phyloP scores from a whole-genome alignment of 176 grass and related monocot species.

The Alloteropsis semialata region DNA sequence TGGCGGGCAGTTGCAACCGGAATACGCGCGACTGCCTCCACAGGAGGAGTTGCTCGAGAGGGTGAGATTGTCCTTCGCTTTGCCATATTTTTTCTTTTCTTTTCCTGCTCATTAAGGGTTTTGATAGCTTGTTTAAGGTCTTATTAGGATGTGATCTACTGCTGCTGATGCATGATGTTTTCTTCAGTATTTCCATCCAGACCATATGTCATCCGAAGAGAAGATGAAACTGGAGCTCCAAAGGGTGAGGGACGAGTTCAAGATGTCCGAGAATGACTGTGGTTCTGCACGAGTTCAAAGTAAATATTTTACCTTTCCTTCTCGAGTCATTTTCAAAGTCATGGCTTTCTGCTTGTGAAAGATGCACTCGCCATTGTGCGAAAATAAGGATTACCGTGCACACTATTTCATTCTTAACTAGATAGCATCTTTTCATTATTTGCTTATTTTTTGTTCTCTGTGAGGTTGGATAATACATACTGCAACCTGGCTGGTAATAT shows the following conservation, averaged over 20 bases:
- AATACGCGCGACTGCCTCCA: slow-evolving; percentile 46
- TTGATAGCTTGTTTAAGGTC: background rate
- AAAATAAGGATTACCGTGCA: background rate
- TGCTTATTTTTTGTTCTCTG: background rate
- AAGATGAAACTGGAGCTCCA: slow-evolving; percentile 92
- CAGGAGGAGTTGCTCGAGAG: slow-evolving; percentile 82
- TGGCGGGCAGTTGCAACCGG: slow-evolving; percentile 10
- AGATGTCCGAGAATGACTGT: slow-evolving; percentile 91
- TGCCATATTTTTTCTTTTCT: background rate
- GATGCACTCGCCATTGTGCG: background rate
- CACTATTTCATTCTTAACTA: background rate
- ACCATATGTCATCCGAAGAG: slow-evolving; percentile 89
- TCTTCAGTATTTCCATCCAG: slow-evolving; percentile 90
- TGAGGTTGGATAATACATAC: background rate
- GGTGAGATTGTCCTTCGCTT: slow-evolving; percentile 37
- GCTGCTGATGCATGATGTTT: slow-evolving; percentile 12
- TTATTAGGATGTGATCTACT: background rate
- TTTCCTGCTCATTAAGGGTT: background rate
- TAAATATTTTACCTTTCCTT: slow-evolving; percentile 18
- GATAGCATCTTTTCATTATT: background rate
- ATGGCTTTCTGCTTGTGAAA: background rate
- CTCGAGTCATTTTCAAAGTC: background rate
- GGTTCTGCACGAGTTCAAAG: slow-evolving; percentile 93
- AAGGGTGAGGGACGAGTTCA: slow-evolving; percentile 88
- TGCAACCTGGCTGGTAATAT: background rate